Percentiles rank a stretch among this genome's conserved stretches.
Conservation (phyloP, 495 filamentous ascomycete species). For the Penicillium herquei region DNA sequence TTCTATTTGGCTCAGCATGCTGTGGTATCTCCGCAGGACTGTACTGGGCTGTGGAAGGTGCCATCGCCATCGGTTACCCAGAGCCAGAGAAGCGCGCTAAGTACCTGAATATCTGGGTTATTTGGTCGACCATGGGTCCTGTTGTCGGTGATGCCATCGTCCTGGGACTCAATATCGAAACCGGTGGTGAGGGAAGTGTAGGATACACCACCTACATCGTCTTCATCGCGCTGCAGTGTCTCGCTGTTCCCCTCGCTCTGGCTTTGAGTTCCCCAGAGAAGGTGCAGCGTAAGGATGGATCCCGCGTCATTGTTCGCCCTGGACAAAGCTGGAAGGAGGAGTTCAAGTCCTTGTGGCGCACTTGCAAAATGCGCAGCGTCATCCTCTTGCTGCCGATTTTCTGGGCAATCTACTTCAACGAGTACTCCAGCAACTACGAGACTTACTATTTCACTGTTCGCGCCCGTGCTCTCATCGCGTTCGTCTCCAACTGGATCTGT, state of each 20-base stretch:
- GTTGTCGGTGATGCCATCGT: slow-evolving; percentile 62
- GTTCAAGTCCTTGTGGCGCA: slow-evolving; percentile 18
- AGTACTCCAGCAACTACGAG: slow-evolving; percentile 29
- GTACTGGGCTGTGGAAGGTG: slow-evolving; percentile 64
- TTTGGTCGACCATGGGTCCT: slow-evolving; percentile 55
- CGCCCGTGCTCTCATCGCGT: slow-evolving; percentile 33
- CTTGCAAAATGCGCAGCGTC: background rate
- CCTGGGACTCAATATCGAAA: background rate
- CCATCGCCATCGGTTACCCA: slow-evolving; percentile 61
- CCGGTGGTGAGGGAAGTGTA: background rate
- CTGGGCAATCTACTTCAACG: slow-evolving; percentile 38
- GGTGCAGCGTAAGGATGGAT: slow-evolving; percentile 56
- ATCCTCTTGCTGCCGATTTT: slow-evolving; percentile 33
- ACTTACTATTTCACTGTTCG: slow-evolving; percentile 39
- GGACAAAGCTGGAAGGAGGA: slow-evolving; percentile 30
- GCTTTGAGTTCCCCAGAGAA: slow-evolving; percentile 50
- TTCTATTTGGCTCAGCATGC: slow-evolving; percentile 58
- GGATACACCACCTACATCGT: slow-evolving; percentile 47
- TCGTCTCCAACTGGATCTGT: slow-evolving; percentile 35
- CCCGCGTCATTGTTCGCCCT: slow-evolving; percentile 44
- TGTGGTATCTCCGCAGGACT: slow-evolving; percentile 64
- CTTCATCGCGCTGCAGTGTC: slow-evolving; percentile 59
- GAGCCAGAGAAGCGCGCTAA: slow-evolving; percentile 56
- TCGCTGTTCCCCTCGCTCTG: slow-evolving; percentile 50
- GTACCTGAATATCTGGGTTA: slow-evolving; percentile 54